Conservation (phyloP, 306 rosid genomes). For the Gillenia trifoliata region DNA sequence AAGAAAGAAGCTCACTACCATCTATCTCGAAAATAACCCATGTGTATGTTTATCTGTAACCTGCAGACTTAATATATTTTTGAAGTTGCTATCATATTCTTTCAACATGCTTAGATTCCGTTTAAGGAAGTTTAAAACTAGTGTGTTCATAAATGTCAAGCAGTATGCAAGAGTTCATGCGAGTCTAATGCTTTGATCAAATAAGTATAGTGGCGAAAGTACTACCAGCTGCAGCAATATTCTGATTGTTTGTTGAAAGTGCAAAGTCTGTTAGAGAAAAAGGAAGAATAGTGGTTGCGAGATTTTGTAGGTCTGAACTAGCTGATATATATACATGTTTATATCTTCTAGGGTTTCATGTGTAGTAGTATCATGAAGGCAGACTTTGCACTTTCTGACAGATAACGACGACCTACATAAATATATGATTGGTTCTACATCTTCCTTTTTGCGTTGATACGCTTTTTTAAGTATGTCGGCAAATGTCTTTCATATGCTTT, state of each 20-base stretch:
- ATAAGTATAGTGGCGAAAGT: background rate
- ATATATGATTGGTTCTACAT: background rate
- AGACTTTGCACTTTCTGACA: background rate
- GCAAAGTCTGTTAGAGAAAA: background rate
- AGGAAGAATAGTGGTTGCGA: background rate
- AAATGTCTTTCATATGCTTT: slow-evolving; percentile 15
- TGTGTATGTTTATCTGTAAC: slow-evolving; percentile 52
- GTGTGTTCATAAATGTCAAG: background rate
- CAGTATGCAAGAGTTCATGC: background rate
- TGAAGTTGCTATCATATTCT: background rate
- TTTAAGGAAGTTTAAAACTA: background rate
- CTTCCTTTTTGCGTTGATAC: background rate
- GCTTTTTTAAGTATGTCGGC: background rate
- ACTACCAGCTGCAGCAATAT: background rate
- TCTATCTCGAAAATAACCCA: slow-evolving; percentile 87
- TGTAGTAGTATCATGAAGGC: background rate
- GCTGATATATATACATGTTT: background rate
- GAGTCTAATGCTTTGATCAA: background rate
- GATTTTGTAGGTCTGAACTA: background rate
- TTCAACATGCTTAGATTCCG: background rate
- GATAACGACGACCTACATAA: background rate
- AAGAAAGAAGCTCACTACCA: slow-evolving; percentile 71
- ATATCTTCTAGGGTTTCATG: background rate
- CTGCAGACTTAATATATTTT: slow-evolving; percentile 8
- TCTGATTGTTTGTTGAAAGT: background rate